Evolutionary conservation across 768 basidiomycete species (phyloP).

Genomic region (Boletales sp.): DNA sequence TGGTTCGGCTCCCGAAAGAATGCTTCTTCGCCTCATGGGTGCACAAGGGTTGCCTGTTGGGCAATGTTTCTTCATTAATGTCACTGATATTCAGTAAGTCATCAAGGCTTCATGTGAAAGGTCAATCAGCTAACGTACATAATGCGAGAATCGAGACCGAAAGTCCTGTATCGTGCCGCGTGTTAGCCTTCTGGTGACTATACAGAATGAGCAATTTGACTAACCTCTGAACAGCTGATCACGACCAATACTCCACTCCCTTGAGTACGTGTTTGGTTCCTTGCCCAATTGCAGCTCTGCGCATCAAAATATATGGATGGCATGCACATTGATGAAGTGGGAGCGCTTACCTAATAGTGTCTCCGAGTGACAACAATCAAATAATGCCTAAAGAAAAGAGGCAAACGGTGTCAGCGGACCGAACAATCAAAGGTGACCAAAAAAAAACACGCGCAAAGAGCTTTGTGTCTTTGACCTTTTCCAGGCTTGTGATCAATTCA

Average conservation of each 20-base stretch:
- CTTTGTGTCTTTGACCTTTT: neutral
- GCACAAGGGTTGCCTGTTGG: too few species aligned
- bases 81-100: too few species aligned
- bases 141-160: too few species aligned
- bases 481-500: slow-evolving; percentile 2
- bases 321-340: neutral
- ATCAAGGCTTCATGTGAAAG: too few species aligned
- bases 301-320: neutral
- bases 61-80: too few species aligned
- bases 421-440: neutral
- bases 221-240: neutral
- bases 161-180: too few species aligned
- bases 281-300: neutral
- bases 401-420: neutral
- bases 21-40: too few species aligned
- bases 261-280: neutral
- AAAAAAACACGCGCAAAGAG: neutral
- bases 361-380: neutral
- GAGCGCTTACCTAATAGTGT: neutral
- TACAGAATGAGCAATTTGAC: neutral
- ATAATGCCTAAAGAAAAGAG: neutral
- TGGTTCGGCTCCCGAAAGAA: too few species aligned
- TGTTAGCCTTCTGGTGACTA: too few species aligned
- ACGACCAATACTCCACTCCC: neutral
- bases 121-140: too few species aligned